Evolutionary conservation across 495 filamentous ascomycete species (phyloP).

Genomic region (Pseudoneurospora amorphoporcata): DNA sequence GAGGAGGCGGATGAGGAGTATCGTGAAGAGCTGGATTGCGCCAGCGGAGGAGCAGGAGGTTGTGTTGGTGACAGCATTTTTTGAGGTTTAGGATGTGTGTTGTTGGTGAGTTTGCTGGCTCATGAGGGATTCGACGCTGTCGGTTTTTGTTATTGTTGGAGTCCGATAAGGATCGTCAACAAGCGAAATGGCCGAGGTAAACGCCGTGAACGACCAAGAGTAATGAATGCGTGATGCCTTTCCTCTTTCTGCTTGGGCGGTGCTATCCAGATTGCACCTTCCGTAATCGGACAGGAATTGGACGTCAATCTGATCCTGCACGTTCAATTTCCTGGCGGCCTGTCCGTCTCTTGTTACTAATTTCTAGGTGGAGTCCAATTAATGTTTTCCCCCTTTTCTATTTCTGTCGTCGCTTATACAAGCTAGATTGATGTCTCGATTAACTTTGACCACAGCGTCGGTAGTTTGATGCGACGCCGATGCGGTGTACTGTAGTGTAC

Average conservation of each 20-base stretch:
- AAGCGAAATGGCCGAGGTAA: background rate
- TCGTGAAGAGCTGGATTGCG: background rate
- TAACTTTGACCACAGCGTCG: background rate
- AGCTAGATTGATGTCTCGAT: too few species aligned
- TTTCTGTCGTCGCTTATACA: too few species aligned
- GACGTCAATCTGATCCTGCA: too few species aligned
- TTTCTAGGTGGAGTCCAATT: too few species aligned
- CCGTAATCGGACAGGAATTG: too few species aligned
- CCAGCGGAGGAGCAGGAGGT: background rate
- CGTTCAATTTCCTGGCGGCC: too few species aligned
- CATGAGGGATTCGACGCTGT: background rate
- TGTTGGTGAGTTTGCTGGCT: background rate
- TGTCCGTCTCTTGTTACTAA: too few species aligned
- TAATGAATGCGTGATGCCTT: background rate
- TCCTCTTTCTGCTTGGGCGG: too few species aligned
- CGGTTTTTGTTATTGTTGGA: background rate
- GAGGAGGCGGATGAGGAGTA: background rate
- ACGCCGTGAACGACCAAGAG: background rate
- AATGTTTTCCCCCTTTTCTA: too few species aligned
- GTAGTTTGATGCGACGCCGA: background rate
- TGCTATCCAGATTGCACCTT: too few species aligned
- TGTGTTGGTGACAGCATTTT: background rate
- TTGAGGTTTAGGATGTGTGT: background rate
- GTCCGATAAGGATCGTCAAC: background rate
- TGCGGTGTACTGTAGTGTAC: background rate